Base-by-base conservation (phyloP, 1,284 basidiomycete genomes). In the Jaminaea rosea region DNA sequence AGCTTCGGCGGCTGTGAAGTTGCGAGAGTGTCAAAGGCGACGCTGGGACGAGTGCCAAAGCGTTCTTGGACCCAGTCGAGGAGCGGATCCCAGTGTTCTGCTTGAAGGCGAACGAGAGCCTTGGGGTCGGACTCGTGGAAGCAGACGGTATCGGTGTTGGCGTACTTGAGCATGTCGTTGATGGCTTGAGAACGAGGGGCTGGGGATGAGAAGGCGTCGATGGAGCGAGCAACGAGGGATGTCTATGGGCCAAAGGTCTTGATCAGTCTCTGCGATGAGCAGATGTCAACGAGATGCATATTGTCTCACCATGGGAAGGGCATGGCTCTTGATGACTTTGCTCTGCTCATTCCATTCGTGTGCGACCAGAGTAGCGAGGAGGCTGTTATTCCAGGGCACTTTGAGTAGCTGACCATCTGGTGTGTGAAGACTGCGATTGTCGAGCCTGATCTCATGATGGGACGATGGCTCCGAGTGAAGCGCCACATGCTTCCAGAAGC, bases 271-370 rank as follows among this genome's bases (percentile, higher is more conserved):
- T n/a, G n/a, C n/a, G n/a, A n/a, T n/a, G n/a, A n/a, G n/a, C n/a
- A n/a, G n/a, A n/a, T n/a, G n/a, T n/a, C n/a, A n/a, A n/a, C n/a
- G n/a, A n/a, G n/a, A n/a, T n/a, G n/a, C n/a, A n/a, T n/a, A 34
- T 32, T 6, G 27, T 75, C 82, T 59, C 63, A 93, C 92, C 79
- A 96, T 82, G 4, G 93, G 92, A 26, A 98, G 77, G 0, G 90
- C 84, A 73, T 94, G 88, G 27, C 87, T 87, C 75, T 93, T 96
- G 59, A 97, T 72, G 1, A 91, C 71, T 21, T 79, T 83, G 52
- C 84, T 83, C 77, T 97, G 93, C 69, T 87, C 88, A 71, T 94
- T 88, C 93, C 93, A 98, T 77, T 98, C 93, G 53, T 86, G 82
- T 9, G 91, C 92, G 60, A 98, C 85, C 52, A 96, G 79, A 1